phyloP scores from a whole-genome alignment of 2,329 filamentous ascomycete species.

The Zarea fungicola region DNA sequence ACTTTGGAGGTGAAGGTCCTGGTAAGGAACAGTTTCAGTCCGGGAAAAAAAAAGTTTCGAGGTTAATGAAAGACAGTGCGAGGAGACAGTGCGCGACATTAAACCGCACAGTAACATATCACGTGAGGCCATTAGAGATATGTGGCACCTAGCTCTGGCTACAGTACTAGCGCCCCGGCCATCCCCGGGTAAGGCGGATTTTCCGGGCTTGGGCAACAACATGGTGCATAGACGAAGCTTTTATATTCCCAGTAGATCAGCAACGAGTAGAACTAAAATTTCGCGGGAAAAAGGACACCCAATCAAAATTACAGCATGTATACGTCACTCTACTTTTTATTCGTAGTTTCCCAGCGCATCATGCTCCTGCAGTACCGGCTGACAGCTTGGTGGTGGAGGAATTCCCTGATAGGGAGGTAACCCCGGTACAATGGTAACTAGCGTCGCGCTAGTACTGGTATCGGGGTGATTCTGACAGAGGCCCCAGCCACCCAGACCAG shows the following conservation, averaged over 20 bases:
- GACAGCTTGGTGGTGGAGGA: not conserved
- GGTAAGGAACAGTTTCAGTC: not conserved
- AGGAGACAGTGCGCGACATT: not conserved
- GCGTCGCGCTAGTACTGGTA: slow-evolving; percentile 7
- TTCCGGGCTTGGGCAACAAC: too few relatives aligned
- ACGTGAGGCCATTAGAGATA: slow-evolving; percentile 5
- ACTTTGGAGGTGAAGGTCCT: slow-evolving; percentile 4
- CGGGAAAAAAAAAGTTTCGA: slow-evolving; percentile 13
- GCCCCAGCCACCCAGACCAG: slow-evolving; percentile 4
- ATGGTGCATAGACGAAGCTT: too few relatives aligned
- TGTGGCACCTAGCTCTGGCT: not conserved
- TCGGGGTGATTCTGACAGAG: slow-evolving; percentile 7
- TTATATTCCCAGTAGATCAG: too few relatives aligned
- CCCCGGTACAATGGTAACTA: slow-evolving; percentile 10
- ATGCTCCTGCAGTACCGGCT: not conserved
- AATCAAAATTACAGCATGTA: too few relatives aligned
- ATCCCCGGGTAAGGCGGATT: not conserved
- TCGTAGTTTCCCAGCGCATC: not conserved
- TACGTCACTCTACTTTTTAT: not conserved
- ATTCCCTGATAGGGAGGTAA: slow-evolving; percentile 1
- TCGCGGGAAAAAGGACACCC: not conserved
- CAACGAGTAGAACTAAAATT: not conserved
- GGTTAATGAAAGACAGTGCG: slow-evolving; percentile 14
- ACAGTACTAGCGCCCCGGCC: slow-evolving; percentile 6
- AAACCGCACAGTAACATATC: not conserved